A percentile compares a stretch with the other conserved stretches of the same genome.
These are phyloP conservation scores for Silene vulgaris DNA, from an alignment of 179 eudicot species.

Conservation along the genomic window DNA sequence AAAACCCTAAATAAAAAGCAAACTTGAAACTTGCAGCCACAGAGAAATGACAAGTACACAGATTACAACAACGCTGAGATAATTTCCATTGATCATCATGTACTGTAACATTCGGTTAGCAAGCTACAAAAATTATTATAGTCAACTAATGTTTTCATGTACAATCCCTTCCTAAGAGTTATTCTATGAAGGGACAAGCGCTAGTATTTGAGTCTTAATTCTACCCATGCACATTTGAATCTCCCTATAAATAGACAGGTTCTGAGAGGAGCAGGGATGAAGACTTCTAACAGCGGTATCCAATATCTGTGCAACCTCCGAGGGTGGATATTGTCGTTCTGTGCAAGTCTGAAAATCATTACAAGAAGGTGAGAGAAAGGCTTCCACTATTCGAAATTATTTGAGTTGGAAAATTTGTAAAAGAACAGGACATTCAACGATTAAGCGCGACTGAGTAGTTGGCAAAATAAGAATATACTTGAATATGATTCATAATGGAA, in stretches of 20 bases:
- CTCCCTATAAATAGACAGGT: constrained; percentile 63
- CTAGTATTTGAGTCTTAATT: constrained; percentile 74
- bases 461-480: neutral
- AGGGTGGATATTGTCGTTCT: constrained; percentile 75
- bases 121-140: neutral
- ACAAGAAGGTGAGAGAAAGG: constrained; percentile 13
- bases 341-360: constrained; percentile 71
- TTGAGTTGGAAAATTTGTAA: neutral
- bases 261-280: constrained; percentile 68
- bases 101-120: neutral
- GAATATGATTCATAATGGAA: neutral
- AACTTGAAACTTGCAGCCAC: too few relatives aligned
- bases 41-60: too few relatives aligned
- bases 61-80: too few relatives aligned
- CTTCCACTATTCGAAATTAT: neutral
- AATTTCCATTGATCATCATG: neutral
- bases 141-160: neutral
- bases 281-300: constrained; percentile 66
- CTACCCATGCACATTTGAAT: constrained; percentile 86
- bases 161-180: neutral
- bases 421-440: neutral
- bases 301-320: constrained; percentile 70
- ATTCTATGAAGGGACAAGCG: constrained; percentile 64
- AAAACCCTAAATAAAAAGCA: too few relatives aligned
- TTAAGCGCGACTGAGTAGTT: neutral